Base-by-base conservation (phyloP, 495 filamentous ascomycete species). In the Stereocaulon alpinum region DNA sequence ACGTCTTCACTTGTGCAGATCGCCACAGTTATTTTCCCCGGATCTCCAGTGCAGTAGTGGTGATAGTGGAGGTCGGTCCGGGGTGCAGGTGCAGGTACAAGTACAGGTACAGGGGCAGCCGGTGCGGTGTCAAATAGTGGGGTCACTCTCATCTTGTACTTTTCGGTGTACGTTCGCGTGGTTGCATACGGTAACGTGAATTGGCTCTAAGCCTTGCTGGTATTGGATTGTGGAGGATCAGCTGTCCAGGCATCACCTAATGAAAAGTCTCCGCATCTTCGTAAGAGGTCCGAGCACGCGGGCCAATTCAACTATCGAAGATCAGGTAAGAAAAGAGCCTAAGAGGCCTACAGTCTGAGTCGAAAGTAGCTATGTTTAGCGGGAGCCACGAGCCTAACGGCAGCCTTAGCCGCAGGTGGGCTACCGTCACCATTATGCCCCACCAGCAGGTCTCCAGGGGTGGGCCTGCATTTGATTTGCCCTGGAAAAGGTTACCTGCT, bases 221-320 rank as follows among this genome's bases (percentile, higher is more conserved):
- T 55, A 42, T 42, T 15, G 37, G 40, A n/a, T 40, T 34, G 18
- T 42, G 22, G 0, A 55, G 34, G 32, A 55, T 55, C 18, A 40
- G 1, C 6, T 24, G 0, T 24, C 24, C 22, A 40, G 6, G 27
- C 22, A 24, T 59, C 47, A n/a, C 22, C 56, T 59, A 59, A 59
- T 59, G 42, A 45, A 54, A 63, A 58, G 48, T 63, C 55, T 59
- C 50, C 50, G 55, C 55, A 40, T 55, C 30, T 32, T 43, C 6
- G 24, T 11, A n/a, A 27, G 56, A 41, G 56, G 61, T 54, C 48
- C 53, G 48, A 58, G 40, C 45, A 45, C 48, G 29, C 22, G 41
- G 47, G 40, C 22, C 30, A 44, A 43, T 44, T 18, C 20, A 9
- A 22, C 45, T 45, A 59, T 59, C 56, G 56, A 40, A 59, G 56